Evolutionary conservation across 129 eudicot genomes (phyloP), one percentile per base, ranked within the genome.

Genomic region (Smallanthus sonchifolius): DNA sequence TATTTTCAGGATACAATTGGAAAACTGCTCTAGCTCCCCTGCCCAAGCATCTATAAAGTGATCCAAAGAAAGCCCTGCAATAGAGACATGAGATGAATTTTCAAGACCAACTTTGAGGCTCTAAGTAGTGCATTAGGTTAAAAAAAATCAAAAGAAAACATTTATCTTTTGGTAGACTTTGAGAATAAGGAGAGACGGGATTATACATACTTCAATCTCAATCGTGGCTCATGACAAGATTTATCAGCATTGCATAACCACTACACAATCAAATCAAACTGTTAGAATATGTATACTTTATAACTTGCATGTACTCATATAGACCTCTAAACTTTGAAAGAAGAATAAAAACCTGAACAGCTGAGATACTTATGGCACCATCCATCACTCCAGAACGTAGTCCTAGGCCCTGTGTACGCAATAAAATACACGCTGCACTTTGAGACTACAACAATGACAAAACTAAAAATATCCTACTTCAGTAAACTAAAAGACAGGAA

Each of bases 171-270:
- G 52, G 36, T 70, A 51, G 32, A 56, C 55, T 43, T 30, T 8
- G 59, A 65, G 15, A 42, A 40, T 11, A 65, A 59, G 24, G 28
- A 37, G 28, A 67, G 59, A 60, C 4, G 37, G 5, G 24, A 15
- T 30, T 14, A 20, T 70, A 84, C 96, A 75, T 91, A 94, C 99
- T 87, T 94, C 69, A 91, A 81, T 85, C 97, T 90, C 69, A 90
- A 65, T 16, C 99, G 91, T 45, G 99, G 99, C 77, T 94, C 97
- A 45, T 94, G 99, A 68, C 82, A 94, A 63, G 99, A 94, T 83
- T 88, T 94, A 86, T 94, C 99, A 69, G 99, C 99, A 78, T 91
- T 90, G 87, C 99, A 88, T 74, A 94, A 70, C 99, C 99, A 94
- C 99, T 91, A 88, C 69, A 72, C 19, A 57, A 70, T 30, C 19